These are phyloP conservation scores for Linanthus parryae DNA, from an alignment of 148 eudicot genomes.

Conservation along the genomic window DNA sequence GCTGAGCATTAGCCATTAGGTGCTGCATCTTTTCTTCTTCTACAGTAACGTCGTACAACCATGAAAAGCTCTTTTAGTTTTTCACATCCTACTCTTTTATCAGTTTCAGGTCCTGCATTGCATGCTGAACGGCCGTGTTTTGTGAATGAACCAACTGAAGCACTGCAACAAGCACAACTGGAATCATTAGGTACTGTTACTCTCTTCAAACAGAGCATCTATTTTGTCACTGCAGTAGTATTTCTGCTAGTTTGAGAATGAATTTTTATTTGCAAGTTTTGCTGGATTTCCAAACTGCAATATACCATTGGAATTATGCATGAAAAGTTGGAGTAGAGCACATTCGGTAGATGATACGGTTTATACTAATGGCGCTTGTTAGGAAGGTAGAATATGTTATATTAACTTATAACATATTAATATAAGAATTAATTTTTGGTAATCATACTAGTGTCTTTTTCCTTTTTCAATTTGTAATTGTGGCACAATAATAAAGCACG, in stretches of 20 bases:
- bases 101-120: constrained; percentile 14
- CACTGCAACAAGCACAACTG: constrained; percentile 46
- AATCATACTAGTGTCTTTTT: no score
- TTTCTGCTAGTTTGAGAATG: background rate
- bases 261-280: background rate
- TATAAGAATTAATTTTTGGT: no score
- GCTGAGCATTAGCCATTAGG: no score
- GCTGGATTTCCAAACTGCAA: background rate
- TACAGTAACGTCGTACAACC: background rate
- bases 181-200: constrained; percentile 48
- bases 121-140: constrained; percentile 34
- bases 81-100: background rate
- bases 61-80: background rate
- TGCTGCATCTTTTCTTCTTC: background rate
- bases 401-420: no score
- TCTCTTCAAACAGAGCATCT: background rate
- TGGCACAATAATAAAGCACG: background rate
- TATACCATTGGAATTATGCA: no score
- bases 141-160: constrained; percentile 45
- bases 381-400: no score
- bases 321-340: no score
- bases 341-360: no score
- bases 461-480: background rate
- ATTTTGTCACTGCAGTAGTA: background rate
- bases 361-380: background rate